Conservation (phyloP, 2,329 filamentous ascomycete genomes). For the Aaosphaeria arxii region DNA sequence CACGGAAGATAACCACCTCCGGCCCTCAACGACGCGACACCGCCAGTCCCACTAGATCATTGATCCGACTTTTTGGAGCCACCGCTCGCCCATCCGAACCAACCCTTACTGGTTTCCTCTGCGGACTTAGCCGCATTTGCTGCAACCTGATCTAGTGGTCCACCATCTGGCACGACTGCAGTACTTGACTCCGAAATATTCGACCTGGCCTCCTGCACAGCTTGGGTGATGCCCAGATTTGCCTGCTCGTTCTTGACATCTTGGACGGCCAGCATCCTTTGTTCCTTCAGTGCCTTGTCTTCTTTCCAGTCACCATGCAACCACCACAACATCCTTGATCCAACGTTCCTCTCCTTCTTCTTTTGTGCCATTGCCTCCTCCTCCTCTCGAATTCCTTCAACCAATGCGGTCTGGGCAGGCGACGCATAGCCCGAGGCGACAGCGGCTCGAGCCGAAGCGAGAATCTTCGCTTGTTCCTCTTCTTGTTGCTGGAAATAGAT, state of each 20-base stretch:
- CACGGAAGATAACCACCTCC: slow-evolving; percentile 9
- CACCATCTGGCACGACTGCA: slow-evolving; percentile 29
- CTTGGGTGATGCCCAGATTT: slow-evolving; percentile 23
- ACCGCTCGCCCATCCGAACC: slow-evolving; percentile 45
- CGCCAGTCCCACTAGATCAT: neutral
- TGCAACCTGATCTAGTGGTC: slow-evolving; percentile 47
- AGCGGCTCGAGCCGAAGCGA: slow-evolving; percentile 45
- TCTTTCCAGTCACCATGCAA: slow-evolving; percentile 37
- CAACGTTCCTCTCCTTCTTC: slow-evolving; percentile 29
- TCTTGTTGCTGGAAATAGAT: slow-evolving; percentile 59
- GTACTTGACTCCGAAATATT: slow-evolving; percentile 11
- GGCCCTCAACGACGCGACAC: neutral
- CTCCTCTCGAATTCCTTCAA: slow-evolving; percentile 60
- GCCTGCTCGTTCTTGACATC: slow-evolving; percentile 26
- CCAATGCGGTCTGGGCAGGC: slow-evolving; percentile 51
- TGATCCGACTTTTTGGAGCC: slow-evolving; percentile 33
- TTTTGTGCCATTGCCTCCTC: slow-evolving; percentile 47
- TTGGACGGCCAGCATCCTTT: slow-evolving; percentile 28
- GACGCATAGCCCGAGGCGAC: slow-evolving; percentile 43
- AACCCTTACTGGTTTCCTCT: slow-evolving; percentile 40
- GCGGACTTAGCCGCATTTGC: slow-evolving; percentile 37
- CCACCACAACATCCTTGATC: slow-evolving; percentile 33
- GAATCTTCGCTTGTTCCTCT: slow-evolving; percentile 40
- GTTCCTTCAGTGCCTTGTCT: slow-evolving; percentile 32
- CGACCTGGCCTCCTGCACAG: slow-evolving; percentile 31